These are phyloP conservation scores for Podila horticola DNA, from an alignment of 192 early-diverging fungal genomes.

Conservation along the genomic window DNA sequence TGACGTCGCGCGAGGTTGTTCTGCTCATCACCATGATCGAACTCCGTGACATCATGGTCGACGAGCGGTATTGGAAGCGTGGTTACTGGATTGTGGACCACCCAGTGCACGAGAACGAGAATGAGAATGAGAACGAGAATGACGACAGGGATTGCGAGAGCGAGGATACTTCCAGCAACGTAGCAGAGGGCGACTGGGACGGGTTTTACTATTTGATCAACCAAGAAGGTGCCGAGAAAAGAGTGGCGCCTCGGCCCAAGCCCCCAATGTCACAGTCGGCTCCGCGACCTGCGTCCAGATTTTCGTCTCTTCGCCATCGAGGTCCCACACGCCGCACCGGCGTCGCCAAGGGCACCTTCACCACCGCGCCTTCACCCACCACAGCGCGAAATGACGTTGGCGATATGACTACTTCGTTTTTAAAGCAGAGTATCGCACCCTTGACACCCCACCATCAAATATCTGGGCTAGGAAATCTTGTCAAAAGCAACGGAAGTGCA, in stretches of 20 bases:
- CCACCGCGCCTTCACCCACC: not conserved
- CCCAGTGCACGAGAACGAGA: not conserved
- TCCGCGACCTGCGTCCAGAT: not conserved
- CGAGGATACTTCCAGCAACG: not conserved
- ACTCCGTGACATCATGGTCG: slow-evolving; percentile 48
- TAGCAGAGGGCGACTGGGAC: slow-evolving; percentile 35
- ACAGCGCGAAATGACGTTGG: not conserved
- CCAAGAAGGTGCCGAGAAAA: slow-evolving; percentile 13
- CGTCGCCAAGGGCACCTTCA: not conserved
- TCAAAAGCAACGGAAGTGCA: slow-evolving; percentile 2
- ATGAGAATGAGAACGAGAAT: not conserved
- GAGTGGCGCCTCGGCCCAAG: not conserved
- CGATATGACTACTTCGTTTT: not conserved
- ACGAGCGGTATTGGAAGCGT: slow-evolving; percentile 48
- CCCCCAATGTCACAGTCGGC: not conserved
- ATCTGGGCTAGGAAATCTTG: slow-evolving; percentile 3
- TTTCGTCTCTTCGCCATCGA: not conserved
- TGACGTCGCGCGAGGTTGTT: slow-evolving; percentile 33
- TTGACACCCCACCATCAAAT: not conserved
- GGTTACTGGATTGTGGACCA: slow-evolving; percentile 37
- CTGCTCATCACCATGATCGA: slow-evolving; percentile 45
- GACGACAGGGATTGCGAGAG: not conserved
- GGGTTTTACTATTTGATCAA: slow-evolving; percentile 49
- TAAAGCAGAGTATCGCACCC: slow-evolving; percentile 9
- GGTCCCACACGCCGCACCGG: not conserved